phyloP scores from a whole-genome alignment of 495 filamentous ascomycete genomes.

The Aspergillus hancockii region DNA sequence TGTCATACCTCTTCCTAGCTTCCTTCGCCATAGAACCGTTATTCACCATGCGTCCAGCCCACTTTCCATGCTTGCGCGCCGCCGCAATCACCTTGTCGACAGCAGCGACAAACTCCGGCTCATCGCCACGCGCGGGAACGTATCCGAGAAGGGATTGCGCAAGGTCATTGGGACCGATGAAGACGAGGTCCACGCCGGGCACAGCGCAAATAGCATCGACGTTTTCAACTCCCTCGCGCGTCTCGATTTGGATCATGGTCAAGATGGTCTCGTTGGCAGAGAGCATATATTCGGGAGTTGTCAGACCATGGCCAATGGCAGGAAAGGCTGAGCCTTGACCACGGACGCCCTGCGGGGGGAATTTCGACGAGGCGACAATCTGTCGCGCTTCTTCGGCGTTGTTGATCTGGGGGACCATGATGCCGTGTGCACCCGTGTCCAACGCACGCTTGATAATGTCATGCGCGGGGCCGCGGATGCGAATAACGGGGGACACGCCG shows the following conservation, averaged over 20 bases:
- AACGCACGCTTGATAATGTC: slow-evolving; percentile 35
- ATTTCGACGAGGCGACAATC: slow-evolving; percentile 54
- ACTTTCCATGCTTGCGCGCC: slow-evolving; percentile 34
- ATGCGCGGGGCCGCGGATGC: slow-evolving; percentile 60
- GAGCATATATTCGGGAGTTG: slow-evolving; percentile 56
- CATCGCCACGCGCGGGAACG: slow-evolving; percentile 29
- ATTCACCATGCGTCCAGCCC: slow-evolving; percentile 34
- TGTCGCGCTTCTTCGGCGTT: slow-evolving; percentile 65
- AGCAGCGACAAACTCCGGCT: slow-evolving; percentile 34
- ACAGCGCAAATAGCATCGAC: slow-evolving; percentile 25
- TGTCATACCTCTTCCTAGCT: slow-evolving; percentile 30
- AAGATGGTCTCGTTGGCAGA: slow-evolving; percentile 74
- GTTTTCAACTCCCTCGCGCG: slow-evolving; percentile 65
- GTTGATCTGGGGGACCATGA: slow-evolving; percentile 67
- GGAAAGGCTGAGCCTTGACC: slow-evolving; percentile 35
- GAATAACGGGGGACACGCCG: slow-evolving; percentile 67
- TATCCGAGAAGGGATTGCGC: slow-evolving; percentile 27
- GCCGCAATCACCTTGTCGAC: slow-evolving; percentile 34
- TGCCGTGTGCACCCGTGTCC: slow-evolving; percentile 62
- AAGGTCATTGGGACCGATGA: slow-evolving; percentile 68
- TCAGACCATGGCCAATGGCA: slow-evolving; percentile 26
- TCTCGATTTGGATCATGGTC: slow-evolving; percentile 86
- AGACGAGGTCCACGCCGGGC: slow-evolving; percentile 44
- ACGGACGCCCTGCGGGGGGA: slow-evolving; percentile 30
- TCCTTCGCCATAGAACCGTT: slow-evolving; percentile 30